These are phyloP conservation scores for Choricystis sp. DNA, from an alignment of 139 green algal species.

Conservation along the genomic window DNA sequence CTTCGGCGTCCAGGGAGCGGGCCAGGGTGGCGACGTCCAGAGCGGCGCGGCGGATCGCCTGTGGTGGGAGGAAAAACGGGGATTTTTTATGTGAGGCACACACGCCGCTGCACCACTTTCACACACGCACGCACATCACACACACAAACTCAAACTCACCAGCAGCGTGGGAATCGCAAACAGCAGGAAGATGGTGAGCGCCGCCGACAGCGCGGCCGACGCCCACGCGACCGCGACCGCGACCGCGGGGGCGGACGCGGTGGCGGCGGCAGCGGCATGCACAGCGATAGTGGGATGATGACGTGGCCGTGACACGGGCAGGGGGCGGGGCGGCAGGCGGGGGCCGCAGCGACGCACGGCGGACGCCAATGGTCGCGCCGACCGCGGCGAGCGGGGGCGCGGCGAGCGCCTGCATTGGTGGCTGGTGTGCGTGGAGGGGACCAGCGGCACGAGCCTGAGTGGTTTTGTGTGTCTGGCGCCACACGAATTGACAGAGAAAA, in stretches of 20 bases:
- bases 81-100: too few relatives aligned
- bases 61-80: constrained; percentile 1
- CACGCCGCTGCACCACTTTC: not conserved
- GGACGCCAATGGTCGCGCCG: too few relatives aligned
- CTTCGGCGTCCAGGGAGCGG: constrained; percentile 8
- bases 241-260: not conserved
- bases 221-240: constrained; percentile 9
- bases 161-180: constrained; percentile 16
- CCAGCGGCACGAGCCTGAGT: too few relatives aligned
- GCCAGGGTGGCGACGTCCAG: constrained; percentile 11
- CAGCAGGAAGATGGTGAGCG: constrained; percentile 12
- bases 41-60: constrained; percentile 12
- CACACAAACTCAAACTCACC: not conserved
- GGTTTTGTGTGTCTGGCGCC: too few relatives aligned
- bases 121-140: not conserved
- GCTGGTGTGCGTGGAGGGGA: too few relatives aligned
- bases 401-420: too few relatives aligned
- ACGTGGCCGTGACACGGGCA: too few relatives aligned
- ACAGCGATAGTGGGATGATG: too few relatives aligned
- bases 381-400: too few relatives aligned
- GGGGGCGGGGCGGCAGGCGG: too few relatives aligned
- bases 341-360: too few relatives aligned
- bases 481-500: too few relatives aligned
- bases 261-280: not conserved
- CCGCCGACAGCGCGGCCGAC: constrained; percentile 5